Evolutionary conservation across 78 protist genomes (phyloP).

Genomic region (Dictyostelium firmibasis): DNA sequence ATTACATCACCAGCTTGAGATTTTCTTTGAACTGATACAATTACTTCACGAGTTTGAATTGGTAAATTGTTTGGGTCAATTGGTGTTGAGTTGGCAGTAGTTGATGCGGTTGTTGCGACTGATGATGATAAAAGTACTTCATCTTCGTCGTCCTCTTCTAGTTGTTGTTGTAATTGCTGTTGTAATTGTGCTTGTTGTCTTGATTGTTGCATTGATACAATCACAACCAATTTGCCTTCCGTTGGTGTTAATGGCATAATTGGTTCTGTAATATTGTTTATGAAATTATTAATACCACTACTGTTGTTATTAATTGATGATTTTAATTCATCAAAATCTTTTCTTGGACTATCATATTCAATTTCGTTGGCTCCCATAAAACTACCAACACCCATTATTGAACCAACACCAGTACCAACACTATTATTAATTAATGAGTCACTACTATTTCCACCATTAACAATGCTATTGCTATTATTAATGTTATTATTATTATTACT

Average conservation of each 20-base stretch:
- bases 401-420: background rate
- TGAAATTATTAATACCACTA: background rate
- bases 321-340: background rate
- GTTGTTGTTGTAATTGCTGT: slow-evolving; percentile 20
- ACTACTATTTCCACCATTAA: background rate
- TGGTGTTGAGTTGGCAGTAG: background rate
- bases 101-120: background rate
- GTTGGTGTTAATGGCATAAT: background rate
- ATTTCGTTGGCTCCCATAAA: background rate
- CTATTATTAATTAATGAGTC: background rate
- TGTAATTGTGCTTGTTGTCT: background rate
- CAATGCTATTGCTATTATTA: background rate
- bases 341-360: background rate
- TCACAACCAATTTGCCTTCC: background rate
- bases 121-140: background rate
- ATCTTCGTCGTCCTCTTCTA: background rate
- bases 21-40: slow-evolving; percentile 50
- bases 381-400: background rate
- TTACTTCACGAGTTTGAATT: slow-evolving; percentile 13
- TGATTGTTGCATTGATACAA: background rate
- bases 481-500: background rate
- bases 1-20: slow-evolving; percentile 72
- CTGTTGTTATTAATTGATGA: background rate
- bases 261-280: background rate
- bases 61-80: background rate